Evolutionary conservation across 768 basidiomycete genomes (phyloP), one percentile per base, ranked within the genome.

Genomic region (Rickenella mellea): DNA sequence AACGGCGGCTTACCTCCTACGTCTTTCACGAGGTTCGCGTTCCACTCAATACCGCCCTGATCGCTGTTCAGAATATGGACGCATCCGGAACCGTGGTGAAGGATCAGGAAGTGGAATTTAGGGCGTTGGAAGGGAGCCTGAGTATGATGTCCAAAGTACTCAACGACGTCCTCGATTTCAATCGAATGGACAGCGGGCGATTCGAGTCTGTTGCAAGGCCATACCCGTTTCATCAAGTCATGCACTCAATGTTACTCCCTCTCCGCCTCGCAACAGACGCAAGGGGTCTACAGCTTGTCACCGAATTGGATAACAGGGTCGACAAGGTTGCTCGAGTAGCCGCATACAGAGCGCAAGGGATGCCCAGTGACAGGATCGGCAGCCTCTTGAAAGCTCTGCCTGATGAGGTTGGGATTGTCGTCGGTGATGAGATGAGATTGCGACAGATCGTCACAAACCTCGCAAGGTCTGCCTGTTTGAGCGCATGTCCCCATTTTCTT

Each of bases 261-360:
- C 40, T 59, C 17, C 45, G 49, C 21, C 48, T 59, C 7, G 51
- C 51, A 21, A 51, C 55, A 5, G 40, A 43, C 12, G 46, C 55
- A 1, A 53, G 52, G 40, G 33, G 46, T 9, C 60, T 69, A 24
- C 44, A 54, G 4, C 51, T 69, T 6, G 48, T 53, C 3, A 54
- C 60, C 20, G 54, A 61, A 0, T 41, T 68, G 7, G 67, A 69
- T 44, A 51, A 58, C 29, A 51, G 58, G 31, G 65, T 69, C 27
- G 67, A 70, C 44, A 52, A 57, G 30, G 47, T 63, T 30, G 80
- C 83, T 25, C 67, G 78, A 33, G 59, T 62, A 44, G 76, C 80
- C 5, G 65, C 76, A 17, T 77, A 75, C 49, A 68, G 75, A 49
- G 29, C 29, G 12, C 29, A 31, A 15, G 29, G 29, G 12, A 12